phyloP scores from a whole-genome alignment of 2,329 filamentous ascomycete genomes.

The Cladosporium velox region DNA sequence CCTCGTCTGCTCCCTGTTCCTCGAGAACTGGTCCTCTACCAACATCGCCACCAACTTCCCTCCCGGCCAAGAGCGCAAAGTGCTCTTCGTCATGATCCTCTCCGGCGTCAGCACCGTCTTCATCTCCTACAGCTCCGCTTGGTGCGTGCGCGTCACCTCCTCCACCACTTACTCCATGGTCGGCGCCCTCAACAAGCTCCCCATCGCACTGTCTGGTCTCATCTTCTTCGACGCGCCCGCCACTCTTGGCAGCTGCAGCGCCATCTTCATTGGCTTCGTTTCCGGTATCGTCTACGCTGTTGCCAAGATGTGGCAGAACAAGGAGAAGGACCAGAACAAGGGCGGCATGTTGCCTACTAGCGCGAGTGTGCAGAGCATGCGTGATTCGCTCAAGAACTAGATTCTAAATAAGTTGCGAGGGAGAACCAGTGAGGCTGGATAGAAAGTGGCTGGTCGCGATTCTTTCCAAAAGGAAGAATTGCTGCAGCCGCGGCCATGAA shows the following conservation, averaged over 20 bases:
- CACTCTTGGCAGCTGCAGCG: slow-evolving; percentile 86
- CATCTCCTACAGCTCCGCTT: slow-evolving; percentile 99
- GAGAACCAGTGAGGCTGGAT: background rate
- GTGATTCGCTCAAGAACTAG: slow-evolving; percentile 72
- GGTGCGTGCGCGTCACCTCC: slow-evolving; percentile 96
- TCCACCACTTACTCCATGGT: slow-evolving; percentile 99
- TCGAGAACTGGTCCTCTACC: slow-evolving; percentile 87
- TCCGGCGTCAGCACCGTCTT: slow-evolving; percentile 92
- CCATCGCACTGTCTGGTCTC: slow-evolving; percentile 87
- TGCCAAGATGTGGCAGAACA: slow-evolving; percentile 79
- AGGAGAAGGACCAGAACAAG: slow-evolving; percentile 56
- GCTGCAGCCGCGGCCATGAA: background rate
- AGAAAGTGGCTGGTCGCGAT: background rate
- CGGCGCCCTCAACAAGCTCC: slow-evolving; percentile 95
- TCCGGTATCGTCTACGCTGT: slow-evolving; percentile 89
- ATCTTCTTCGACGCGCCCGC: slow-evolving; percentile 95
- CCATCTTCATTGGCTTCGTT: slow-evolving; percentile 87
- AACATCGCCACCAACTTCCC: slow-evolving; percentile 92
- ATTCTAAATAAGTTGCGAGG: background rate
- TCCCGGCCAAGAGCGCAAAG: slow-evolving; percentile 60
- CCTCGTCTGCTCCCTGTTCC: slow-evolving; percentile 73
- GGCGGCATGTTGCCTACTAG: slow-evolving; percentile 68
- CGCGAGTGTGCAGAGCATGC: slow-evolving; percentile 86
- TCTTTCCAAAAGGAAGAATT: background rate
- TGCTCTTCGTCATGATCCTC: slow-evolving; percentile 81